phyloP scores from a whole-genome alignment of 2,329 filamentous ascomycete species.

The Nothomitra cinnamomea region DNA sequence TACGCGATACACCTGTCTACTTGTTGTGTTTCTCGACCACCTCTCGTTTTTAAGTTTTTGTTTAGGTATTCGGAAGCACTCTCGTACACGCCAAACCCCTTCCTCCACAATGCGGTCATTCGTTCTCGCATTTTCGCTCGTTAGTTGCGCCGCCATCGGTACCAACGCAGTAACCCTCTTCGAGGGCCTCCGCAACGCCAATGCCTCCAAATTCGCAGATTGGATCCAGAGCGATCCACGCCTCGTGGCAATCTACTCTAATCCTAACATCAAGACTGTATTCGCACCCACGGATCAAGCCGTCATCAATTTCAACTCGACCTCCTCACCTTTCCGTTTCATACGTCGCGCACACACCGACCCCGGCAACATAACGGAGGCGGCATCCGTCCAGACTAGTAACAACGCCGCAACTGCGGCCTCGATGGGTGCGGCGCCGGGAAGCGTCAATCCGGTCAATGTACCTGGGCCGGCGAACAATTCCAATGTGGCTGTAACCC shows the following conservation, averaged over 20 bases:
- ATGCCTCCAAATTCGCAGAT: constrained; percentile 13
- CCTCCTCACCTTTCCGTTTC: background rate
- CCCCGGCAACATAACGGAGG: background rate
- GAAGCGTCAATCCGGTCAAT: too few relatives aligned
- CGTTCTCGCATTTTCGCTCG: background rate
- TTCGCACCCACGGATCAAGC: constrained; percentile 15
- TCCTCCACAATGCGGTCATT: too few relatives aligned
- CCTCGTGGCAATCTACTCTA: constrained; percentile 8
- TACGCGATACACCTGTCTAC: too few relatives aligned
- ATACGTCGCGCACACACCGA: background rate
- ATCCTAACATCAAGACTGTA: constrained; percentile 12
- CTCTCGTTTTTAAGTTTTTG: too few relatives aligned
- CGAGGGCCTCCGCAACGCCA: constrained; percentile 12
- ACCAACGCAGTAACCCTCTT: background rate
- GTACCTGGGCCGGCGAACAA: too few relatives aligned
- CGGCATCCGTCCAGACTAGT: background rate
- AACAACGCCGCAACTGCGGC: background rate
- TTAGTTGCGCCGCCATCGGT: background rate
- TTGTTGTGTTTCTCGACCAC: too few relatives aligned
- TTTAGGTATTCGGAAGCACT: too few relatives aligned
- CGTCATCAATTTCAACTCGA: background rate
- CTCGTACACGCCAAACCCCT: too few relatives aligned
- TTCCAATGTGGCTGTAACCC: too few relatives aligned
- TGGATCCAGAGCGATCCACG: constrained; percentile 12
- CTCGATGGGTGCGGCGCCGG: background rate